A percentile compares a stretch with the other conserved stretches of the same genome.
Evolutionary conservation across 495 filamentous ascomycete genomes (phyloP).

Genomic region (Lasiosphaeria miniovina): DNA sequence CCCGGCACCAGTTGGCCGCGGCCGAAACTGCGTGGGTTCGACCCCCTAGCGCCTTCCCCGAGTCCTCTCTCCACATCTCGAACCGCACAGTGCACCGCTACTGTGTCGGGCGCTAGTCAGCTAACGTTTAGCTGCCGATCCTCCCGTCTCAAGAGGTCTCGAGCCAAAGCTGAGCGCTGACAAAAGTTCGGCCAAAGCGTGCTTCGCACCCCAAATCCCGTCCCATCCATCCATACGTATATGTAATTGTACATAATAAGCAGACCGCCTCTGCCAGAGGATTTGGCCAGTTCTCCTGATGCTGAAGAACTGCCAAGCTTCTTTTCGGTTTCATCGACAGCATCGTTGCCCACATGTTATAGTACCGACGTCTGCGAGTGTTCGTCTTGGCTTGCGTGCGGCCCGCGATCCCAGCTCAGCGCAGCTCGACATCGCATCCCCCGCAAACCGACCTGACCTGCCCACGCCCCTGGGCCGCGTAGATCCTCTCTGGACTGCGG

Average conservation of each 20-base stretch:
- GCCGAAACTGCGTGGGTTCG: no score
- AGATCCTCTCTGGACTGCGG: conserved; percentile 5
- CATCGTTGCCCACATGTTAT: conserved; percentile 8
- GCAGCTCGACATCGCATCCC: conserved; percentile 7
- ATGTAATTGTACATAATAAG: conserved; percentile 6
- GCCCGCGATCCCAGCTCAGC: conserved; percentile 4
- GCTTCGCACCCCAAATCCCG: background rate
- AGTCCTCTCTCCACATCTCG: background rate
- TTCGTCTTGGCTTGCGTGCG: background rate
- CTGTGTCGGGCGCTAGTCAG: background rate
- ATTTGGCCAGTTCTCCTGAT: conserved; percentile 17
- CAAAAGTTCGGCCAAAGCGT: background rate
- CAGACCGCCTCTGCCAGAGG: conserved; percentile 24
- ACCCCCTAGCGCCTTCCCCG: no score
- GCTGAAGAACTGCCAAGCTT: background rate
- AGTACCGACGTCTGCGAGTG: background rate
- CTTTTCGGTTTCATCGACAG: conserved; percentile 9
- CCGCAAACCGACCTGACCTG: no score
- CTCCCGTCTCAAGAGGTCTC: background rate
- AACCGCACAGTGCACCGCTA: background rate
- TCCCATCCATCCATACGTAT: background rate
- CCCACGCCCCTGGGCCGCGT: conserved; percentile 2
- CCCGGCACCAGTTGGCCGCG: no score
- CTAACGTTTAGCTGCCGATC: background rate
- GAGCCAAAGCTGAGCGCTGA: background rate